Conservation (phyloP, 345 rosid genomes). For the Populus tremula region DNA sequence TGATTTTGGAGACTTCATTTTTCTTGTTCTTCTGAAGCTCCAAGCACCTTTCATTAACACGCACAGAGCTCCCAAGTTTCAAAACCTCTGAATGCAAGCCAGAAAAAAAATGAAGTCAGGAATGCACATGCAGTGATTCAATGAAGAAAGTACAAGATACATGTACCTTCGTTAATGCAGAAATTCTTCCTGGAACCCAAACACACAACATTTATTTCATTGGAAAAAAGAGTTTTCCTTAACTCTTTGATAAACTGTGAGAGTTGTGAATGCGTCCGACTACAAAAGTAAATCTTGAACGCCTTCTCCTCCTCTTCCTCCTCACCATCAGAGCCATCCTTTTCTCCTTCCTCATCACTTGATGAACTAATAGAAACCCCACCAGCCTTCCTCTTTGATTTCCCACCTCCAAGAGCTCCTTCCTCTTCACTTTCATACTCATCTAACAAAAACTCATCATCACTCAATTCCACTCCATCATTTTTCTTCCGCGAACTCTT, state of each 20-base stretch:
- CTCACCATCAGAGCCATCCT: slow-evolving; percentile 33
- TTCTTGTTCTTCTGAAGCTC: slow-evolving; percentile 76
- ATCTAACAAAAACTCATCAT: slow-evolving; percentile 69
- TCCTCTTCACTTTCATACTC: slow-evolving; percentile 84
- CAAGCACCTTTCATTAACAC: slow-evolving; percentile 79
- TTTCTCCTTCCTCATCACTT: slow-evolving; percentile 58
- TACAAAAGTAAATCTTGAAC: slow-evolving; percentile 73
- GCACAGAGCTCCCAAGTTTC: slow-evolving; percentile 55
- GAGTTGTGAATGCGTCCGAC: slow-evolving; percentile 93
- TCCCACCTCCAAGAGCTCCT: slow-evolving; percentile 28
- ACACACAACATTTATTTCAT: slow-evolving; percentile 53
- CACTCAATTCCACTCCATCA: slow-evolving; percentile 39
- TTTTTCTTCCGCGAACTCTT: slow-evolving; percentile 23
- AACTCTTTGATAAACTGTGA: slow-evolving; percentile 83
- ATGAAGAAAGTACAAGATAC: slow-evolving; percentile 1
- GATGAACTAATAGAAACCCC: slow-evolving; percentile 48
- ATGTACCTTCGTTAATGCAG: slow-evolving; percentile 77
- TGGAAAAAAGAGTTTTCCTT: slow-evolving; percentile 61
- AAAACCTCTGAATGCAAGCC: slow-evolving; percentile 55
- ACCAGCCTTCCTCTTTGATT: slow-evolving; percentile 51
- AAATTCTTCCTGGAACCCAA: slow-evolving; percentile 83
- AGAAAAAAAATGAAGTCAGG: slow-evolving; percentile 14
- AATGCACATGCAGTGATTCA: background rate
- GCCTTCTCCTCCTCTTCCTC: slow-evolving; percentile 33
- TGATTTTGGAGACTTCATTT: slow-evolving; percentile 52